These are phyloP conservation scores for Helicostylum pulchrum DNA, from an alignment of 192 early-diverging fungal species.

Conservation along the genomic window DNA sequence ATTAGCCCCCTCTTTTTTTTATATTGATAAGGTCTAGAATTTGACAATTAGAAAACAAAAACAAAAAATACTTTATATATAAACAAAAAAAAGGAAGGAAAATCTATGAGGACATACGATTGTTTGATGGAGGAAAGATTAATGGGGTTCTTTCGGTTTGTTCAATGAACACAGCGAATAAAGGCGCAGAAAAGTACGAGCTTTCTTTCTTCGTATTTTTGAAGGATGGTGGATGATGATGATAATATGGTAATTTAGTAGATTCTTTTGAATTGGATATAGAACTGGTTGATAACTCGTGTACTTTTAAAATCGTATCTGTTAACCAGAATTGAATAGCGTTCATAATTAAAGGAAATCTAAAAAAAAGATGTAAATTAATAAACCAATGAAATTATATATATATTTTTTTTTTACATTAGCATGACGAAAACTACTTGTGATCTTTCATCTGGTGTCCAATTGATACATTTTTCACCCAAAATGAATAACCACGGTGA, in stretches of 20 bases:
- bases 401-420: constrained; percentile 30
- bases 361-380: constrained; percentile 4
- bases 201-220: neutral
- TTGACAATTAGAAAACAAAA: no score
- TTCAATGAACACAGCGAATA: constrained; percentile 10
- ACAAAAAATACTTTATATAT: no score
- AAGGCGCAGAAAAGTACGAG: constrained; percentile 3
- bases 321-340: constrained; percentile 69
- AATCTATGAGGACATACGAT: neutral
- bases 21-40: no score
- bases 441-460: constrained; percentile 48
- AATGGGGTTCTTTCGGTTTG: constrained; percentile 13
- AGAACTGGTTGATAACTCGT: neutral
- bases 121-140: constrained; percentile 1
- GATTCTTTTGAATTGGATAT: constrained; percentile 4
- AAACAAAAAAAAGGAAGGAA: no score
- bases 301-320: constrained; percentile 55
- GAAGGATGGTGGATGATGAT: no score
- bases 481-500: constrained; percentile 63
- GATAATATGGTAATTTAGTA: neutral
- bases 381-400: neutral
- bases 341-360: constrained; percentile 77
- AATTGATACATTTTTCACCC: constrained; percentile 60
- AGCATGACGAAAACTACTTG: constrained; percentile 80
- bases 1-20: no score